Evolutionary conservation across 1,284 basidiomycete species (phyloP).

Genomic region (Spongispora temasekensis): DNA sequence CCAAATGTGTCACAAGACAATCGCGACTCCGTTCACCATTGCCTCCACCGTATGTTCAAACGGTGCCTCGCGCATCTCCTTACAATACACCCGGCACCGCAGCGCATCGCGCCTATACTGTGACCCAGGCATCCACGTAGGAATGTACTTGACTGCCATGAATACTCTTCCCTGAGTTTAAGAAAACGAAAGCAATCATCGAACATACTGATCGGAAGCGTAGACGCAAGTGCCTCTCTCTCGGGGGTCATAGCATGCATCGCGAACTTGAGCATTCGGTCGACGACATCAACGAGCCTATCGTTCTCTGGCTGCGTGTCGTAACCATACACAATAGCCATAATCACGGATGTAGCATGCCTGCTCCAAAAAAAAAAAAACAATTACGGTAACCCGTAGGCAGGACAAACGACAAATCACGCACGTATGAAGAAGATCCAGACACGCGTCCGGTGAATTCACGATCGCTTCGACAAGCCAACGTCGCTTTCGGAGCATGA

Average conservation of each 20-base stretch:
- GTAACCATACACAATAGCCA: conserved; percentile 4
- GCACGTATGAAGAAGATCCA: conserved; percentile 4
- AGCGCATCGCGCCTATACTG: conserved; percentile 4
- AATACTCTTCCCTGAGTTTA: no score
- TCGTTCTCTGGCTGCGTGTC: conserved; percentile 1
- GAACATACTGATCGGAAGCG: conserved; percentile 4
- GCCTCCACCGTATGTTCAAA: conserved; percentile 5
- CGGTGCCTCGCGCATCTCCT: conserved; percentile 8
- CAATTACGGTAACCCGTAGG: neutral
- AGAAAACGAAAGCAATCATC: neutral
- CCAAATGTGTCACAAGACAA: neutral
- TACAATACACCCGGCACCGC: conserved; percentile 5
- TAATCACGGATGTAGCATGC: conserved; percentile 6
- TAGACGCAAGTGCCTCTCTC: conserved; percentile 6
- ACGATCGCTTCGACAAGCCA: conserved; percentile 4
- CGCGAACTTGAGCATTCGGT: conserved; percentile 5
- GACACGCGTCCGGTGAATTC: conserved; percentile 1
- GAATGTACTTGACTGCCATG: conserved; percentile 10
- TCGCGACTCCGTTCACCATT: neutral
- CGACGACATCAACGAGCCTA: conserved; percentile 1
- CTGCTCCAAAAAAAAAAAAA: neutral
- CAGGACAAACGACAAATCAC: neutral
- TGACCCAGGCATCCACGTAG: conserved; percentile 10
- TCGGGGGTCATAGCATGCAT: conserved; percentile 6
- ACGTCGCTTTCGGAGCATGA: conserved; percentile 4